Percentiles rank a stretch among this genome's conserved stretches.
Evolutionary conservation across 2,329 filamentous ascomycete species (phyloP).

Genomic region (Onygenales sp.): DNA sequence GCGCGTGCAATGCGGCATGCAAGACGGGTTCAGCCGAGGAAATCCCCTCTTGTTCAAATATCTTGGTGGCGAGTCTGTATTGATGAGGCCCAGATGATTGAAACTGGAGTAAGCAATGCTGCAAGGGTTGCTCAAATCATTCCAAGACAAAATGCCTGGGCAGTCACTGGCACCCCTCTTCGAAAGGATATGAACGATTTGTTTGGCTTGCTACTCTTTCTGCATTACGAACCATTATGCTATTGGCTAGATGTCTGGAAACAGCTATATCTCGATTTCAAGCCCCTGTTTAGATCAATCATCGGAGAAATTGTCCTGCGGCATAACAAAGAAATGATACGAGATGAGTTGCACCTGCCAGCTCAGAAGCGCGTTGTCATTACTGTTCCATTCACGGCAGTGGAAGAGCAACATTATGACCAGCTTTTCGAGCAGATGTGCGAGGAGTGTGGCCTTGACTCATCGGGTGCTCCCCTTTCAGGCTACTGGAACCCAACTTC

Average conservation of each 20-base stretch:
- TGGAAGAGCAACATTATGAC: slow-evolving; percentile 85
- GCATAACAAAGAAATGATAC: slow-evolving; percentile 74
- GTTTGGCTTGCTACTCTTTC: slow-evolving; percentile 69
- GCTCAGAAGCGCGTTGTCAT: slow-evolving; percentile 79
- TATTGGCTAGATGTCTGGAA: slow-evolving; percentile 58
- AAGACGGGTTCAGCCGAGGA: slow-evolving; percentile 55
- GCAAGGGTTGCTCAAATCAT: slow-evolving; percentile 71
- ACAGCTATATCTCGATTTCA: slow-evolving; percentile 51
- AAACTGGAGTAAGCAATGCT: slow-evolving; percentile 75
- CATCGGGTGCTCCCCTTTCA: slow-evolving; percentile 51
- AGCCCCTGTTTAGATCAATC: slow-evolving; percentile 55
- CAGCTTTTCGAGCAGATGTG: slow-evolving; percentile 68
- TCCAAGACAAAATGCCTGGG: slow-evolving; percentile 81
- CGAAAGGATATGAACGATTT: slow-evolving; percentile 71
- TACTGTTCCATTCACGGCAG: slow-evolving; percentile 76
- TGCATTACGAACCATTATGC: slow-evolving; percentile 68
- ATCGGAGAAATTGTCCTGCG: slow-evolving; percentile 67
- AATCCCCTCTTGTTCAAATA: slow-evolving; percentile 69
- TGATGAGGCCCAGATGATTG: slow-evolving; percentile 76
- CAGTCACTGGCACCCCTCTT: slow-evolving; percentile 81
- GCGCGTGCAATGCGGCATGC: slow-evolving; percentile 57
- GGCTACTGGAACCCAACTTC: slow-evolving; percentile 58
- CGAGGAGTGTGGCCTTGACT: slow-evolving; percentile 55
- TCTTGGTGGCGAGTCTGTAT: slow-evolving; percentile 77
- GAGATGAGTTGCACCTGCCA: slow-evolving; percentile 69